Conservation (phyloP, 2,329 filamentous ascomycete genomes). For the Leptosphaerulina australis region DNA sequence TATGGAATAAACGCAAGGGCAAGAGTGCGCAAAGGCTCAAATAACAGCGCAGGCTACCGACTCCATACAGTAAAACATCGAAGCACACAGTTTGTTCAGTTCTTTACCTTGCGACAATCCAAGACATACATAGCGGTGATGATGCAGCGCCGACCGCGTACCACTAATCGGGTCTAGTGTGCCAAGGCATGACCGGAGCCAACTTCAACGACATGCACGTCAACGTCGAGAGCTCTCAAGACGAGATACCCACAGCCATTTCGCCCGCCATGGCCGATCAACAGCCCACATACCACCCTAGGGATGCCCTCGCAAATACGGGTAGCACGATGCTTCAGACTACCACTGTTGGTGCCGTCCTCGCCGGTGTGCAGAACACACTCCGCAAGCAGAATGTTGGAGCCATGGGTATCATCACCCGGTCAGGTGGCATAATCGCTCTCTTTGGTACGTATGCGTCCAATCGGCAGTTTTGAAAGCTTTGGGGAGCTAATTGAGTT, state of each 20-base stretch:
- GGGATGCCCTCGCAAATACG: conserved; percentile 74
- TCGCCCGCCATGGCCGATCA: conserved; percentile 47
- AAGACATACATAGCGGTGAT: conserved; percentile 13
- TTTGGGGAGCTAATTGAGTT: conserved; percentile 37
- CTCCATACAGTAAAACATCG: neutral
- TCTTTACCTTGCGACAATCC: conserved; percentile 2
- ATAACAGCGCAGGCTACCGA: neutral
- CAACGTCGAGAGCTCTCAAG: conserved; percentile 23
- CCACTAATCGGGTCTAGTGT: conserved; percentile 10
- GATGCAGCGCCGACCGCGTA: conserved; percentile 9
- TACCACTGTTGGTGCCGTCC: conserved; percentile 70
- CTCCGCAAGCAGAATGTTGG: conserved; percentile 82
- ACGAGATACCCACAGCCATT: conserved; percentile 33
- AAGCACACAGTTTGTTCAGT: conserved; percentile 4
- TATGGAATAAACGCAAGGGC: conserved; percentile 7
- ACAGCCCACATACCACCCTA: conserved; percentile 65
- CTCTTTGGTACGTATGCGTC: conserved; percentile 62
- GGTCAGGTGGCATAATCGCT: conserved; percentile 75
- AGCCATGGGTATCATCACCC: conserved; percentile 78
- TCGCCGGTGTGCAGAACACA: conserved; percentile 84
- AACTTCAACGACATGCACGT: conserved; percentile 23
- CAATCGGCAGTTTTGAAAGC: neutral
- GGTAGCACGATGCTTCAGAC: conserved; percentile 69
- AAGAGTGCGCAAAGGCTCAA: neutral
- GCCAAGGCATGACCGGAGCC: conserved; percentile 21